Evolutionary conservation across 257 asterid genomes (phyloP).

Genomic region (Fraxinus excelsior): DNA sequence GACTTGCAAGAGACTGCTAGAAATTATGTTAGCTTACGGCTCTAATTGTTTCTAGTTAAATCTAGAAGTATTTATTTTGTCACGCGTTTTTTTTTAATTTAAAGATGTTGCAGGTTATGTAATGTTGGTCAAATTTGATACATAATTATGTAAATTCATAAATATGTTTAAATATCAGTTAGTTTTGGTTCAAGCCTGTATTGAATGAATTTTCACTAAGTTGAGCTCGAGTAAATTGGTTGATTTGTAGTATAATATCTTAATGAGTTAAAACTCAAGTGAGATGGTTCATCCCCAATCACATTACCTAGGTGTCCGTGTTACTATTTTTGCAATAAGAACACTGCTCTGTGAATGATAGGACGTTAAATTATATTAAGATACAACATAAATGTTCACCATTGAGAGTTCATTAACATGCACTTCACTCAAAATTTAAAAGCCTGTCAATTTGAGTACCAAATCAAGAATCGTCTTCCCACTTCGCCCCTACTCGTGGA

Average conservation of each 20-base stretch:
- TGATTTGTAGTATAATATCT: not conserved
- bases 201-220: not conserved
- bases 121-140: not conserved
- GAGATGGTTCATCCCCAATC: no score
- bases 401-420: not conserved
- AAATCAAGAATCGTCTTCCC: not conserved
- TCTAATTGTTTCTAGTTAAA: not conserved
- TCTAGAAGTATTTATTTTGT: not conserved
- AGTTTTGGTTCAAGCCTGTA: not conserved
- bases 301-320: no score
- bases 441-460: not conserved
- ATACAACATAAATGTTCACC: not conserved
- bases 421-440: no score
- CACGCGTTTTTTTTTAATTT: not conserved
- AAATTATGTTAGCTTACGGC: conserved; percentile 1
- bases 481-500: not conserved
- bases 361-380: no score
- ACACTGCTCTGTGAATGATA: no score
- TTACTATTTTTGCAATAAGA: no score
- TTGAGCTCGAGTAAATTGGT: not conserved
- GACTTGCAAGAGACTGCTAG: not conserved
- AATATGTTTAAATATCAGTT: not conserved
- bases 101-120: not conserved
- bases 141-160: no score
- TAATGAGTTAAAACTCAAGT: not conserved